Conservation (phyloP, 2,329 filamentous ascomycete species). For the Colletotrichum coccodes region DNA sequence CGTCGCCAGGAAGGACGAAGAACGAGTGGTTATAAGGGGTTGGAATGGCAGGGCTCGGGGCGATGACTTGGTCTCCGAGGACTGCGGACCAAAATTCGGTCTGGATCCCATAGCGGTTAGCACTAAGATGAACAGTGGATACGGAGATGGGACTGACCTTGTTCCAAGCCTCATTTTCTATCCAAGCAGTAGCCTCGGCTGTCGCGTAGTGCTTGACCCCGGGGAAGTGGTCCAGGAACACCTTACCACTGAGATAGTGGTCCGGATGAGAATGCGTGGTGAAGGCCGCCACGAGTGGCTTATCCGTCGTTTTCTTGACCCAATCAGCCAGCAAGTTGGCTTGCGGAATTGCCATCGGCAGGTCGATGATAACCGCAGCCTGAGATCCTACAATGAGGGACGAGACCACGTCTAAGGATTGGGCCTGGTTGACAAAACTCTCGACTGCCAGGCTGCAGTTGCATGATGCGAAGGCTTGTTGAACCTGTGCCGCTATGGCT, state of each 20-base stretch:
- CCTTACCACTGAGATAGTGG: conserved; percentile 24
- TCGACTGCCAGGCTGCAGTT: too few species aligned
- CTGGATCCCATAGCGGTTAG: too few species aligned
- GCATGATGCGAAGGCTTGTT: too few species aligned
- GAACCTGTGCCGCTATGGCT: too few species aligned
- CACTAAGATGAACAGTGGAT: background rate
- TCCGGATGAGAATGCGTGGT: conserved; percentile 18
- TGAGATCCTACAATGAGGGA: conserved; percentile 21
- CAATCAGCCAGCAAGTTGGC: background rate
- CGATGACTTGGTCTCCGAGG: conserved; percentile 5
- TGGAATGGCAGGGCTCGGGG: conserved; percentile 6
- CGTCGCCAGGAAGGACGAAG: conserved; percentile 16
- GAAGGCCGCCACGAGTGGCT: conserved; percentile 22
- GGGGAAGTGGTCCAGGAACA: conserved; percentile 21
- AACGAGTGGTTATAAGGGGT: conserved; percentile 26
- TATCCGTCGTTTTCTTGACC: conserved; percentile 25
- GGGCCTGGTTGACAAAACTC: conserved; percentile 1
- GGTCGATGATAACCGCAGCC: conserved; percentile 18
- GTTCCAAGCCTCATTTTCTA: conserved; percentile 8
- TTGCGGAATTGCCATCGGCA: conserved; percentile 13
- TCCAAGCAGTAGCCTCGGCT: background rate
- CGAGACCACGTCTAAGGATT: conserved; percentile 25
- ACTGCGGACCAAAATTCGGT: conserved; percentile 1
- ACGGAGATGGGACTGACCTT: background rate
- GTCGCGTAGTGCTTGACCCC: conserved; percentile 22